Conservation (phyloP, 345 rosid species). For the Moricandia moricandioides region DNA sequence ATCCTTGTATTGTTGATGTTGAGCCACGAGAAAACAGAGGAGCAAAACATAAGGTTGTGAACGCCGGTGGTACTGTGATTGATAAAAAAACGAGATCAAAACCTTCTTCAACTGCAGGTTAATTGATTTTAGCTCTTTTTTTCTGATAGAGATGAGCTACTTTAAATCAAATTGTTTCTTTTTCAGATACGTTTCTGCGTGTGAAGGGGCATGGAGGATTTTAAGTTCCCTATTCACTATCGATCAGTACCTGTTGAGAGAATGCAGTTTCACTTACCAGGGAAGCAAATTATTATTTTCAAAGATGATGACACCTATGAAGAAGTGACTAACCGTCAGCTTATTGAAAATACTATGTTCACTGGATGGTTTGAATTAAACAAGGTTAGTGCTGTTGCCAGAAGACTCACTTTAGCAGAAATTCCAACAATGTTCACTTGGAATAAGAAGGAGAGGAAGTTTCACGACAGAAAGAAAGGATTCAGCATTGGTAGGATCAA, state of each 20-base stretch:
- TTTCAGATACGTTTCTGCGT: too few species aligned
- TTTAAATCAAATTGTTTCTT: too few species aligned
- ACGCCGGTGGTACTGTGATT: not conserved
- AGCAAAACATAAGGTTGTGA: too few species aligned
- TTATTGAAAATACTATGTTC: not conserved
- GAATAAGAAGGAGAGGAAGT: not conserved
- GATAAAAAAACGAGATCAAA: not conserved
- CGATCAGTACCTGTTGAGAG: too few species aligned
- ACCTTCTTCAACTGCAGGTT: not conserved
- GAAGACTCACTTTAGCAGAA: not conserved
- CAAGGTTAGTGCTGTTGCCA: not conserved
- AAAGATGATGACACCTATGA: not conserved
- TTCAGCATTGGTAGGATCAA: not conserved
- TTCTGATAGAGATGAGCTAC: too few species aligned
- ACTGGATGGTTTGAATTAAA: not conserved
- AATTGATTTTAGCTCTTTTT: too few species aligned
- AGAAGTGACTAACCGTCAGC: not conserved
- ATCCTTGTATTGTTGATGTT: too few species aligned
- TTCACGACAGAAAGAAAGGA: not conserved
- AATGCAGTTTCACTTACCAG: not conserved
- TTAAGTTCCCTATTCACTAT: too few species aligned
- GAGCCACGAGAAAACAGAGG: too few species aligned
- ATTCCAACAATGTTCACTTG: not conserved
- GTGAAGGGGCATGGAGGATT: too few species aligned
- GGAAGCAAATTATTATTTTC: not conserved